Conservation (phyloP, 768 basidiomycete species). For the Trametes villosa region DNA sequence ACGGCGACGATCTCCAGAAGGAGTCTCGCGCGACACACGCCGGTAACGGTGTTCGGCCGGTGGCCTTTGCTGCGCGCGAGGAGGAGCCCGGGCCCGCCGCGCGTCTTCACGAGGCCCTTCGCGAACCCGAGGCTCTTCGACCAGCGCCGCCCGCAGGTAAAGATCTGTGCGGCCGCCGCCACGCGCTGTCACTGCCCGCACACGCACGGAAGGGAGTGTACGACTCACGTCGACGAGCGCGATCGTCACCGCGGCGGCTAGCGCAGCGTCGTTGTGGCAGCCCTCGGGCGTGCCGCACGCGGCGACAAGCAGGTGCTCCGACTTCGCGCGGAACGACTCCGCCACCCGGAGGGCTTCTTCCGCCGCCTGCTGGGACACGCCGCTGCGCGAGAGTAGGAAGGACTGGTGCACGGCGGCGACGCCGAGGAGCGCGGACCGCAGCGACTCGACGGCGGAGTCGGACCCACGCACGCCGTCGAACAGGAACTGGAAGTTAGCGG, state of each 20-base stretch:
- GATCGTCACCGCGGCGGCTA: slow-evolving; percentile 36
- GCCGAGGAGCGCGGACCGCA: slow-evolving; percentile 44
- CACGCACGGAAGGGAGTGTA: slow-evolving; percentile 5
- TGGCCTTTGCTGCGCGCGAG: slow-evolving; percentile 38
- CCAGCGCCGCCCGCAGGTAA: slow-evolving; percentile 46
- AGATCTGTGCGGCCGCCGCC: slow-evolving; percentile 40
- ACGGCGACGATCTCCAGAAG: slow-evolving; percentile 48
- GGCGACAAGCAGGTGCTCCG: slow-evolving; percentile 38
- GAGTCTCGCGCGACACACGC: slow-evolving; percentile 40
- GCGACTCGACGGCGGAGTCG: slow-evolving; percentile 44
- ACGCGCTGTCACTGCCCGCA: slow-evolving; percentile 13
- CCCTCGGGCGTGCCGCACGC: slow-evolving; percentile 39
- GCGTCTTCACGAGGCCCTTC: slow-evolving; percentile 43
- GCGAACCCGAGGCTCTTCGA: slow-evolving; percentile 42
- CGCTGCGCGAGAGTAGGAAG: slow-evolving; percentile 43
- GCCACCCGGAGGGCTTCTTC: slow-evolving; percentile 42
- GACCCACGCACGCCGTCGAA: slow-evolving; percentile 43
- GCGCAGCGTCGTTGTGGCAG: slow-evolving; percentile 34
- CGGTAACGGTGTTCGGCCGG: slow-evolving; percentile 29
- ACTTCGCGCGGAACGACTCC: slow-evolving; percentile 39
- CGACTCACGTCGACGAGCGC: slow-evolving; percentile 43
- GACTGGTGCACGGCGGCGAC: slow-evolving; percentile 49
- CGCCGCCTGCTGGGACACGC: slow-evolving; percentile 25
- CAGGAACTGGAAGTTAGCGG: slow-evolving; percentile 46
- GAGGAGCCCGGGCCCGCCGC: slow-evolving; percentile 46